Percentiles rank a stretch among this genome's conserved stretches.
Evolutionary conservation across 768 basidiomycete species (phyloP).

Genomic region (Suillus bovinus): DNA sequence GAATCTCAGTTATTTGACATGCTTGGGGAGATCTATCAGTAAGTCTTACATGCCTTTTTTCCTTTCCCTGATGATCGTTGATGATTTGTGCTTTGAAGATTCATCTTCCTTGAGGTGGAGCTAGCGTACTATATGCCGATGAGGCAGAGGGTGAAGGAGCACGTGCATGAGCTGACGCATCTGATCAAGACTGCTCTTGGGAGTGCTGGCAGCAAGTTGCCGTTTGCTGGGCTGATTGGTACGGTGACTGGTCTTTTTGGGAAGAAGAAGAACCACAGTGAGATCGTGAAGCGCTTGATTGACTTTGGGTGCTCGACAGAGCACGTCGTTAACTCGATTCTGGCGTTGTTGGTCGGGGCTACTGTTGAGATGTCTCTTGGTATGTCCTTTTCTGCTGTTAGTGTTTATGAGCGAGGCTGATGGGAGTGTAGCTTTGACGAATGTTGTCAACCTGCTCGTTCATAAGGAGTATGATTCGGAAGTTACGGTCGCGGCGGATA

Average conservation of each 20-base stretch:
- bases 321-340: slow-evolving; percentile 63
- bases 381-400: slow-evolving; percentile 25
- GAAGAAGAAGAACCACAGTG: slow-evolving; percentile 46
- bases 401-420: neutral
- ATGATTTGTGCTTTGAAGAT: slow-evolving; percentile 40
- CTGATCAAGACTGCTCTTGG: slow-evolving; percentile 57
- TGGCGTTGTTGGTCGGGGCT: slow-evolving; percentile 69
- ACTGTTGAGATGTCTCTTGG: slow-evolving; percentile 72
- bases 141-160: slow-evolving; percentile 48
- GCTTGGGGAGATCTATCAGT: slow-evolving; percentile 74
- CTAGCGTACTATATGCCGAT: slow-evolving; percentile 56
- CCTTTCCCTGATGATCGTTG: neutral
- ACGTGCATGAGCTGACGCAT: slow-evolving; percentile 53
- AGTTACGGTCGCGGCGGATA: slow-evolving; percentile 35
- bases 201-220: slow-evolving; percentile 40
- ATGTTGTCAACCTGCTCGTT: slow-evolving; percentile 65
- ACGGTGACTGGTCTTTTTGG: slow-evolving; percentile 49
- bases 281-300: slow-evolving; percentile 57
- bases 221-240: slow-evolving; percentile 43
- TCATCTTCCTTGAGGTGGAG: slow-evolving; percentile 74
- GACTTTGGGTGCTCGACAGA: slow-evolving; percentile 58
- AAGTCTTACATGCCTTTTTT: slow-evolving; percentile 3
- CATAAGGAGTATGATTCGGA: slow-evolving; percentile 44
- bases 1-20: slow-evolving; percentile 61
- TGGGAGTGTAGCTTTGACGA: slow-evolving; percentile 51